Base-by-base conservation (phyloP, 768 basidiomycete species). In the Panellus pusillus region DNA sequence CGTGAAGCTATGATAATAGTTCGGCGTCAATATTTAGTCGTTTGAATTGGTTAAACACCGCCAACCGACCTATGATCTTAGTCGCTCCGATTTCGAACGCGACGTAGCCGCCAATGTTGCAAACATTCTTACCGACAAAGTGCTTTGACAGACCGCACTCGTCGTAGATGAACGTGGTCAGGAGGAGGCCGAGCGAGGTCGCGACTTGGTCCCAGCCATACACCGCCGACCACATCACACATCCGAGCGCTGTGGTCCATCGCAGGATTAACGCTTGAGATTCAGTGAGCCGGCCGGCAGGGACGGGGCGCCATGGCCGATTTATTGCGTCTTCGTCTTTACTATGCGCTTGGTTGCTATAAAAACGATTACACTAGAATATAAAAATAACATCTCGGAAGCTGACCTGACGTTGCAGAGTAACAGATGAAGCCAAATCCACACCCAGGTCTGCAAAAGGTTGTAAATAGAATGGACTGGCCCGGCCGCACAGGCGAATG, bases 31-130 rank as follows among this genome's bases (percentile, higher is more conserved):
- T 24, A 6, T 24, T 24, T 24, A 24, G 24, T 24, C 24, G 6
- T 24, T 24, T 24, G 6, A 24, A 24, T 24, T 24, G 6, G 3
- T 24, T 24, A 24, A 6, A 24, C 24, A 24, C 24, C 35, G n/a
- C 37, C 28, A 37, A 39, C 61, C 24, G 44, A 66, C 65, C 52
- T 48, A 68, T 55, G 27, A 73, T 60, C 19, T 58, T 54, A 3
- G 67, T 74, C 2, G 72, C 67, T 0, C 75, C 75, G 0, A 65
- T 39, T 44, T 74, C 69, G 41, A 73, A 70, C 0, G 70, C 52
- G 8, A 62, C 57, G 55, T 69, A 74, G 0, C 71, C 72, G 6
- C 6, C 36, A 1, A 40, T 9, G 27, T 46, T 52, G 28, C 44
- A 45, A 1, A 52, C 11, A 14, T 45, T 31, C 17, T 52, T 46